A percentile compares a stretch with the other conserved stretches of the same genome.
These are phyloP conservation scores for Acanthochlamys bracteata DNA, from an alignment of 106 monocot species.

Conservation along the genomic window DNA sequence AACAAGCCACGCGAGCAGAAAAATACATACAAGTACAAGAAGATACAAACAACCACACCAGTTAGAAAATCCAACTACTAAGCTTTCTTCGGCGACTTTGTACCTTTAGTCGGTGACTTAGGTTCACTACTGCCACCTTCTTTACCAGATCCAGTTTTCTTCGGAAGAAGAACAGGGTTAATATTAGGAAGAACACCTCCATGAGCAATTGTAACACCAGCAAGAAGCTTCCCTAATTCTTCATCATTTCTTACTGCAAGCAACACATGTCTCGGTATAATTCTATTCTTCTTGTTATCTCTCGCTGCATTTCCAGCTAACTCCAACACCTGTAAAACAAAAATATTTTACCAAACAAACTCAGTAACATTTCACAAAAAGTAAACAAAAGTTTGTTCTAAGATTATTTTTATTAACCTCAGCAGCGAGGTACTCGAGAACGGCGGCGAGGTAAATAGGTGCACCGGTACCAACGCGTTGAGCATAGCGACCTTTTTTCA, in stretches of 20 bases:
- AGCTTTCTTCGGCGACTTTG: slow-evolving; percentile 27
- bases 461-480: slow-evolving; percentile 52
- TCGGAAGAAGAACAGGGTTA: slow-evolving; percentile 43
- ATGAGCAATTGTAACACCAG: slow-evolving; percentile 34
- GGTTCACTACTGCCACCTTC: slow-evolving; percentile 7
- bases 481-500: slow-evolving; percentile 61
- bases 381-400: too few relatives aligned
- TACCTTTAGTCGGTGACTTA: slow-evolving; percentile 15
- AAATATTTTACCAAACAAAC: too few relatives aligned
- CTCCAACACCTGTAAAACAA: slow-evolving; percentile 12
- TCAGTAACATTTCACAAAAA: too few relatives aligned
- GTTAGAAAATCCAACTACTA: too few relatives aligned
- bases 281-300: slow-evolving; percentile 21
- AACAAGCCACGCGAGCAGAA: too few relatives aligned
- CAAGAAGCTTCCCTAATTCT: slow-evolving; percentile 29
- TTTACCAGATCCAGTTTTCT: slow-evolving; percentile 19
- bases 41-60: too few relatives aligned
- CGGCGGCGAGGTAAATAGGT: slow-evolving; percentile 65
- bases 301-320: slow-evolving; percentile 12
- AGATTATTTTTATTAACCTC: slow-evolving; percentile 13
- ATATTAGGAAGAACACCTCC: slow-evolving; percentile 55
- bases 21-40: too few relatives aligned
- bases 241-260: slow-evolving; percentile 36
- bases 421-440: slow-evolving; percentile 52
- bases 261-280: slow-evolving; percentile 15